Evolutionary conservation across 139 green algal species (phyloP).

Genomic region (Marvania coccoides): DNA sequence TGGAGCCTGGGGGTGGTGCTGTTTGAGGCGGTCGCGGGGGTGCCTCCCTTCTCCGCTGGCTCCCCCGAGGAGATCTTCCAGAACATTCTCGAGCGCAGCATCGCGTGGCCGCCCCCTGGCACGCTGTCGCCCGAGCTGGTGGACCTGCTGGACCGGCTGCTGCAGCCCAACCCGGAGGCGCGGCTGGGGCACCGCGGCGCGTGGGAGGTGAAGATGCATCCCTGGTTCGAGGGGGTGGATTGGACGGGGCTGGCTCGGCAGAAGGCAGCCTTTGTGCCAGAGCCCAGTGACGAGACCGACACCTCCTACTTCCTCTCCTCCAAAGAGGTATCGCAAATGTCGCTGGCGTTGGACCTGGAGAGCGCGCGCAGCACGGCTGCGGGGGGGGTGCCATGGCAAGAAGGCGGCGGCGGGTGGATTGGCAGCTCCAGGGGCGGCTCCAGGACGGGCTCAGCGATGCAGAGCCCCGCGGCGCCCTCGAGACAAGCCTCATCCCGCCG

Average conservation of each 20-base stretch:
- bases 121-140: slow-evolving; percentile 44
- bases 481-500: not conserved
- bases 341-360: slow-evolving; percentile 29
- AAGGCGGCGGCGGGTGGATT: not conserved
- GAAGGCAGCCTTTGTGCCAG: slow-evolving; percentile 74
- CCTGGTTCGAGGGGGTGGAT: slow-evolving; percentile 72
- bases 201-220: slow-evolving; percentile 78
- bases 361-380: not conserved
- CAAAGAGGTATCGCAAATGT: slow-evolving; percentile 22
- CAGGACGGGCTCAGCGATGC: not conserved
- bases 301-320: slow-evolving; percentile 66
- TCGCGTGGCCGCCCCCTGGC: slow-evolving; percentile 60
- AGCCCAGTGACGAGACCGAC: slow-evolving; percentile 48
- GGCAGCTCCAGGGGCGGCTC: not conserved
- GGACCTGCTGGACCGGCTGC: slow-evolving; percentile 78
- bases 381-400: not conserved
- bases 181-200: slow-evolving; percentile 62
- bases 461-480: not conserved
- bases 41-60: slow-evolving; percentile 82
- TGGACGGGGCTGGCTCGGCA: slow-evolving; percentile 59
- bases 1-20: slow-evolving; percentile 84
- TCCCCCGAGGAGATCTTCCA: slow-evolving; percentile 84
- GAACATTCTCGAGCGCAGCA: slow-evolving; percentile 79
- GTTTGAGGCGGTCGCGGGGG: slow-evolving; percentile 77
- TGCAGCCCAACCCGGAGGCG: slow-evolving; percentile 52